Percentiles rank a stretch among this genome's conserved stretches.
These are phyloP conservation scores for Pseudogymnoascus destructans DNA, from an alignment of 2,329 filamentous ascomycete species.

Conservation along the genomic window DNA sequence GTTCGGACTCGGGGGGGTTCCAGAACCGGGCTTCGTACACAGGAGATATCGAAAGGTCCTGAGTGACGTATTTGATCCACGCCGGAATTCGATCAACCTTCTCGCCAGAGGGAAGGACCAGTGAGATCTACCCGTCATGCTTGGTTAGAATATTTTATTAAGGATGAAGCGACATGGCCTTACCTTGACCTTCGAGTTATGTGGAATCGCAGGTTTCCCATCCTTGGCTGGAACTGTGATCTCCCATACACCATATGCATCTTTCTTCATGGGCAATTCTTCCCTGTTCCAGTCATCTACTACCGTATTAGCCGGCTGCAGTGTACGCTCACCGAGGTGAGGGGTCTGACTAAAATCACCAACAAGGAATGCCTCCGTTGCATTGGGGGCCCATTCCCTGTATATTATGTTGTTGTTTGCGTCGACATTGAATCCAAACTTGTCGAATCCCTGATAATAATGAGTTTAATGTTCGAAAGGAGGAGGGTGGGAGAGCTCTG, in stretches of 20 bases:
- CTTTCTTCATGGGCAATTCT: slow-evolving; percentile 76
- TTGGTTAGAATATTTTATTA: slow-evolving; percentile 13
- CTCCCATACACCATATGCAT: slow-evolving; percentile 77
- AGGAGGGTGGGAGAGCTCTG: slow-evolving; percentile 21
- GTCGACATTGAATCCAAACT: slow-evolving; percentile 72
- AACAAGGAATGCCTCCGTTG: slow-evolving; percentile 68
- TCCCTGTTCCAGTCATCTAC: slow-evolving; percentile 75
- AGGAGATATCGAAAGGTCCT: slow-evolving; percentile 79
- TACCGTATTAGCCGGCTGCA: slow-evolving; percentile 15
- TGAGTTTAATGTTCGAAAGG: slow-evolving; percentile 13
- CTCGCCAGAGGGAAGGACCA: slow-evolving; percentile 67
- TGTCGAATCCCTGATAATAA: slow-evolving; percentile 59
- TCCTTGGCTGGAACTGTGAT: slow-evolving; percentile 60
- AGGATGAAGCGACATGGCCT: not conserved
- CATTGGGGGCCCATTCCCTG: slow-evolving; percentile 93
- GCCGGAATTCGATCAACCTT: slow-evolving; percentile 79
- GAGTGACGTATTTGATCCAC: slow-evolving; percentile 96
- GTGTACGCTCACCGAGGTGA: slow-evolving; percentile 11
- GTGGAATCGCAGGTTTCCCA: slow-evolving; percentile 67
- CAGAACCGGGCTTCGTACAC: slow-evolving; percentile 94
- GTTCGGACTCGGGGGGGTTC: slow-evolving; percentile 70
- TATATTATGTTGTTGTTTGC: slow-evolving; percentile 77
- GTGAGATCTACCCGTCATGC: slow-evolving; percentile 50
- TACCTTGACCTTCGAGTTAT: slow-evolving; percentile 95
- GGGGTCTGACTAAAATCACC: slow-evolving; percentile 72